Base-by-base conservation (phyloP, 2,329 filamentous ascomycete species). In the Cladosporium sp. region DNA sequence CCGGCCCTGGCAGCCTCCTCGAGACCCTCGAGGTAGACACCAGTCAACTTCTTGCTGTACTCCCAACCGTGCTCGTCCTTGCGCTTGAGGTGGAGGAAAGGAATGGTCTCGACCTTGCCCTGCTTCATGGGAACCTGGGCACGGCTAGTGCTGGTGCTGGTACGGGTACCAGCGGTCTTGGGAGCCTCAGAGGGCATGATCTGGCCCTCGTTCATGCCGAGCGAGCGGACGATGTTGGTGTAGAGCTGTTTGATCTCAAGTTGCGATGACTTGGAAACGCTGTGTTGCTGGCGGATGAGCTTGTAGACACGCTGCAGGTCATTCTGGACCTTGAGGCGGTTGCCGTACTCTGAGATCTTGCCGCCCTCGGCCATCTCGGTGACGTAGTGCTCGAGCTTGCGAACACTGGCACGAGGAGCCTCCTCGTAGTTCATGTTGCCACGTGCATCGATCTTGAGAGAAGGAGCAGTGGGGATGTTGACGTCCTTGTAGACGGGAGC, bases 21-120 rank as follows among this genome's bases (percentile, higher is more conserved):
- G 34, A 99, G 78, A 63, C 91, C 92, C 73, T 97, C 91, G 36
- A 99, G 85, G 74, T 99, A 99, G 67, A 92, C 77, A 59, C 90
- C 89, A 22, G 94, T 97, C 59, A 99, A 84, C 80, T 95, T 97
- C 84, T 97, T 99, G 85, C 91, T 97, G 81, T 97, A 99, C 72
- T 97, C 92, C 94, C 94, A 99, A 62, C 93, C 93, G 70, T 96
- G 89, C 62, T 92, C 85, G 56, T 90, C 87, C 77, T 96, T 95
- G 75, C 91, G 89, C 84, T 97, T 97, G 59, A 99, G 81, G 74
- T 99, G 94, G 55, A 99, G 79, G 86, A 99, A 99, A 36, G 94
- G 94, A 67, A 99, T 95, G 17, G 94, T 96, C 80, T 97, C 93
- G 59, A 95, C 87, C 81, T 96, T 97, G 75, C 92, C 92, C 60